Evolutionary conservation across 2,329 filamentous ascomycete species (phyloP).

Genomic region (Diaporthe humulicola): DNA sequence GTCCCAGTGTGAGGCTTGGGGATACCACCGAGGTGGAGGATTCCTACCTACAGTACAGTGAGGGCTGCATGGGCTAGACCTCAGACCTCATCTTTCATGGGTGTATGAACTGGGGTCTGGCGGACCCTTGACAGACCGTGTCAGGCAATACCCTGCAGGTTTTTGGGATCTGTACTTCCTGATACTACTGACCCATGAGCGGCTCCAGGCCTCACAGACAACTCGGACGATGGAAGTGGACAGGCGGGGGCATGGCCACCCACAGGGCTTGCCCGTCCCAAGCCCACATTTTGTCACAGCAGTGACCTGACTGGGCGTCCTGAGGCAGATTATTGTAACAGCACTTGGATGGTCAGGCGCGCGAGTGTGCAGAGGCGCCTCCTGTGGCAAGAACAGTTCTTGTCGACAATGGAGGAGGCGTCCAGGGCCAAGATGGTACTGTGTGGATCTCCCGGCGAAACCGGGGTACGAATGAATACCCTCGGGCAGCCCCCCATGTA

Average conservation of each 20-base stretch:
- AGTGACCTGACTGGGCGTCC: constrained; percentile 13
- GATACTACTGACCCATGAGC: constrained; percentile 23
- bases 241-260: constrained; percentile 9
- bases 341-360: constrained; percentile 8
- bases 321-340: constrained; percentile 20
- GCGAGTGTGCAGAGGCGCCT: constrained; percentile 18
- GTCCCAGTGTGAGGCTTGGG: constrained; percentile 18
- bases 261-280: constrained; percentile 1
- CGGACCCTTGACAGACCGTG: constrained; percentile 23
- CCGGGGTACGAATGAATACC: constrained; percentile 15
- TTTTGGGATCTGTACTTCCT: constrained; percentile 25
- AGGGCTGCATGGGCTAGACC: constrained; percentile 28
- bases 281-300: constrained; percentile 25
- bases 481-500: constrained; percentile 6
- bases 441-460: constrained; percentile 24
- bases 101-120: constrained; percentile 23
- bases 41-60: constrained; percentile 22
- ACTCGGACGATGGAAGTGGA: constrained; percentile 22
- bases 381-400: constrained; percentile 13
- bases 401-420: constrained; percentile 11
- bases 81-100: constrained; percentile 30
- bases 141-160: constrained; percentile 28
- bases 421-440: constrained; percentile 27
- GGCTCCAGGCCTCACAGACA: constrained; percentile 21
- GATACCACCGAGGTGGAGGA: constrained; percentile 22